Conservation (phyloP, 441 rosid species). For the Manihot esculenta region DNA sequence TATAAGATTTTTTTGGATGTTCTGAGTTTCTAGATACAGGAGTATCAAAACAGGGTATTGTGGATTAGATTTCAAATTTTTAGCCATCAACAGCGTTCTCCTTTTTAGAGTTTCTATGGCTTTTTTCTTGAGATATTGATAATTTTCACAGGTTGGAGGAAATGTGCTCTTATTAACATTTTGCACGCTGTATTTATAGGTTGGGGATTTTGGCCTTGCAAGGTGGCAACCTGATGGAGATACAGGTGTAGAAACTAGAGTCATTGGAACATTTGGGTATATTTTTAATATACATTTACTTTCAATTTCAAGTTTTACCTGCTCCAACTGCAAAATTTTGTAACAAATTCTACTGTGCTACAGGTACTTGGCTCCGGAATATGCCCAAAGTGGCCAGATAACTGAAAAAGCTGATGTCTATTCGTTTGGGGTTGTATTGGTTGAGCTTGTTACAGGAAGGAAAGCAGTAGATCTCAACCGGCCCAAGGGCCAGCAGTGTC, state of each 20-base stretch:
- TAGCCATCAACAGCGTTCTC: neutral
- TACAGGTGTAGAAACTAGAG: slow-evolving; percentile 90
- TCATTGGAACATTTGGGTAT: slow-evolving; percentile 99
- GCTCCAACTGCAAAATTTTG: slow-evolving; percentile 16
- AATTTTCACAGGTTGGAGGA: neutral
- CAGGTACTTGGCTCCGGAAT: slow-evolving; percentile 99
- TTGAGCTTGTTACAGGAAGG: slow-evolving; percentile 93
- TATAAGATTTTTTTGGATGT: neutral
- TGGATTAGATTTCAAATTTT: neutral
- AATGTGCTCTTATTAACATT: neutral
- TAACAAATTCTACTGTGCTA: slow-evolving; percentile 21
- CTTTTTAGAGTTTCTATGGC: neutral
- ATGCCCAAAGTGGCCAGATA: slow-evolving; percentile 95
- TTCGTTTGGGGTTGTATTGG: slow-evolving; percentile 92
- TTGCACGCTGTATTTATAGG: slow-evolving; percentile 39
- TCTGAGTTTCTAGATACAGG: neutral
- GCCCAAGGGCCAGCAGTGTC: slow-evolving; percentile 98
- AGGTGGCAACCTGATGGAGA: slow-evolving; percentile 99
- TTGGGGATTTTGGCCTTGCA: slow-evolving; percentile 98
- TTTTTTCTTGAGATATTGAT: neutral
- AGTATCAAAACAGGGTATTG: too few species aligned
- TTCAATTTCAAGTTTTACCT: slow-evolving; percentile 14
- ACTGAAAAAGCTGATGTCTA: slow-evolving; percentile 98
- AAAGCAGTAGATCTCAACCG: slow-evolving; percentile 91
- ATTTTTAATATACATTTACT: slow-evolving; percentile 16